Evolutionary conservation across 225 moss, liverwort and hornwort genomes (phyloP).

Genomic region (Pleurozium schreberi): DNA sequence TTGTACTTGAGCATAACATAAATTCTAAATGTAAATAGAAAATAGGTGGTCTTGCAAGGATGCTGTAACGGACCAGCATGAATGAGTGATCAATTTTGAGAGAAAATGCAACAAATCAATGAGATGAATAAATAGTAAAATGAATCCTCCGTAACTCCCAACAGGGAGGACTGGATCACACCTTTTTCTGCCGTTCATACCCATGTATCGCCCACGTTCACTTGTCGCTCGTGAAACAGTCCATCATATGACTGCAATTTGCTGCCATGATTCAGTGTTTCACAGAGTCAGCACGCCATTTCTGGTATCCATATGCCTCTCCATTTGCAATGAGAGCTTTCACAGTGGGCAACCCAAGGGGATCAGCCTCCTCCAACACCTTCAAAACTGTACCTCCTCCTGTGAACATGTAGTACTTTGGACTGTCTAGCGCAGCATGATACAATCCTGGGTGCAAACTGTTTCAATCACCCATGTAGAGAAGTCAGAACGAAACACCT

Average conservation of each 20-base stretch:
- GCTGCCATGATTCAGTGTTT: not conserved
- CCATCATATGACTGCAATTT: not conserved
- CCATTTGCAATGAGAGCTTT: constrained; percentile 74
- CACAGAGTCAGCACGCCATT: constrained; percentile 12
- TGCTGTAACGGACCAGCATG: not conserved
- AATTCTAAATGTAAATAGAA: not conserved
- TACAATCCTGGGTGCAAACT: constrained; percentile 75
- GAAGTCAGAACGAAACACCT: not conserved
- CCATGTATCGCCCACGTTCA: not conserved
- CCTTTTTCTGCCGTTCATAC: not conserved
- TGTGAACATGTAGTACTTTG: constrained; percentile 82
- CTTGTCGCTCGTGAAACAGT: not conserved
- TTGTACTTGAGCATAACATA: not conserved
- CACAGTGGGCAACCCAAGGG: constrained; percentile 66
- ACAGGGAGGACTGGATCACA: not conserved
- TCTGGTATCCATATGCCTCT: constrained; percentile 36
- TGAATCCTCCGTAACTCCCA: not conserved
- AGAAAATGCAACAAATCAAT: not conserved
- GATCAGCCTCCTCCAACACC: constrained; percentile 77
- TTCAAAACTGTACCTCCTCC: constrained; percentile 91
- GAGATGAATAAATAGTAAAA: not conserved
- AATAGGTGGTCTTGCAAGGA: not conserved
- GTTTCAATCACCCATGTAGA: not conserved
- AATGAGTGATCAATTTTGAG: not conserved
- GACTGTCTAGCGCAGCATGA: constrained; percentile 68